phyloP scores from a whole-genome alignment of 805 yeast genomes.

The Suhomyces sp. region DNA sequence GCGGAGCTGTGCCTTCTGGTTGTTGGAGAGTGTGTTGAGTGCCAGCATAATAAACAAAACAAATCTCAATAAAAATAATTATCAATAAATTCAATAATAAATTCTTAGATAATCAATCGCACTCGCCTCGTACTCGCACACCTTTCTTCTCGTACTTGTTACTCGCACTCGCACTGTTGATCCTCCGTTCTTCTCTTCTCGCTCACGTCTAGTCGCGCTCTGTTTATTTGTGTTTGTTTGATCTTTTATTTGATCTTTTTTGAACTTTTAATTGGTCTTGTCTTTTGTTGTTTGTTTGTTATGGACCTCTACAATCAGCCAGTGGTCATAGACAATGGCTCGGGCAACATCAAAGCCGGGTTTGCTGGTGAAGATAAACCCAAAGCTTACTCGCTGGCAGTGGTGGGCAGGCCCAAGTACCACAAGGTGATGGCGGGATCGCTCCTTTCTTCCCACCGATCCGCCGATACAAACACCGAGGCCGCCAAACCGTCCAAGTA shows the following conservation, averaged over 20 bases:
- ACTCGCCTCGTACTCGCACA: too few relatives aligned
- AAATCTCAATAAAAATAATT: too few relatives aligned
- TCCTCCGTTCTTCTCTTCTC: too few relatives aligned
- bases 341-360: conserved; percentile 83
- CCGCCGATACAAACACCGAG: conserved; percentile 11
- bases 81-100: too few relatives aligned
- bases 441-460: conserved; percentile 10
- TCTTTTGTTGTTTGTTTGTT: too few relatives aligned
- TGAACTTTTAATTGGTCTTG: too few relatives aligned
- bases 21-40: conserved; percentile 49
- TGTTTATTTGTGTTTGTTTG: too few relatives aligned
- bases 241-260: too few relatives aligned
- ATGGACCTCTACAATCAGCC: conserved; percentile 41
- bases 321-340: conserved; percentile 57
- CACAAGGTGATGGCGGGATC: conserved; percentile 70
- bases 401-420: conserved; percentile 82
- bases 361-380: conserved; percentile 92
- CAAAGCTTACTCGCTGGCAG: conserved; percentile 55
- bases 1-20: conserved; percentile 62
- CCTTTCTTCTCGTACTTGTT: too few relatives aligned
- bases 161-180: too few relatives aligned
- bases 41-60: conserved; percentile 19
- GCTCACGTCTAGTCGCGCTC: too few relatives aligned
- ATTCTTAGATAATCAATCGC: too few relatives aligned
- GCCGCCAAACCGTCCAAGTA: conserved; percentile 1